Evolutionary conservation across 129 eudicot genomes (phyloP), one percentile per base, ranked within the genome.

Genomic region (Lactuca sativa): DNA sequence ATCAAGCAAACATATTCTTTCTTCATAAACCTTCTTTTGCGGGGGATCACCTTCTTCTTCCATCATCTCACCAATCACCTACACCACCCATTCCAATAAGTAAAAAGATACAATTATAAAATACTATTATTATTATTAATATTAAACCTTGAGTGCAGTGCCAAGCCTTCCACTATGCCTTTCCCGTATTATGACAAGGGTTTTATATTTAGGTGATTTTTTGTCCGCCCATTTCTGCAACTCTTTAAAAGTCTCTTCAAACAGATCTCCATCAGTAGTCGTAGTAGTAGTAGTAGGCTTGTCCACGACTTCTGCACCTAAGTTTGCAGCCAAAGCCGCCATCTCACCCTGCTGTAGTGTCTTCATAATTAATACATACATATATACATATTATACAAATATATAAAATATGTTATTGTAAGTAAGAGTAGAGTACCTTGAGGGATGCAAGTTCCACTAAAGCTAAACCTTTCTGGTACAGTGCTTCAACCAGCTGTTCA

Each of bases 401-500:
- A 1, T 25, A 25, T 25, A 25, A 25, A 56, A 30, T 56, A 64
- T 64, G 9, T 21, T 0, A n/a, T n/a, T n/a, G n/a, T n/a, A n/a
- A n/a, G n/a, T n/a, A 40, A 1, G 9, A 7, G 59, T 41, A 33
- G 25, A 37, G 33, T 78, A 92, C 98, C 95, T 86, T 89, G 25
- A 87, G 69, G 8, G 81, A 59, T 49, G 82, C 88, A 70, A 90
- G 80, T 73, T 90, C 98, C 66, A 78, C 85, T 65, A 93, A 34
- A 77, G 98, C 98, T 69, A 93, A 75, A 71, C 98, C 98, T 78
- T 93, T 93, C 66, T 93, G 97, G 82, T 93, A 93, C 17, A 93
- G 83, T 10, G 98, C 96, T 81, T 89, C 95, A 3, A 86, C 85
- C 69, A 93, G 79, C 71, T 87, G 98, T 73, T 93, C 97, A 70